phyloP scores from a whole-genome alignment of 805 yeast genomes.

The Metschnikowia reukaufii region DNA sequence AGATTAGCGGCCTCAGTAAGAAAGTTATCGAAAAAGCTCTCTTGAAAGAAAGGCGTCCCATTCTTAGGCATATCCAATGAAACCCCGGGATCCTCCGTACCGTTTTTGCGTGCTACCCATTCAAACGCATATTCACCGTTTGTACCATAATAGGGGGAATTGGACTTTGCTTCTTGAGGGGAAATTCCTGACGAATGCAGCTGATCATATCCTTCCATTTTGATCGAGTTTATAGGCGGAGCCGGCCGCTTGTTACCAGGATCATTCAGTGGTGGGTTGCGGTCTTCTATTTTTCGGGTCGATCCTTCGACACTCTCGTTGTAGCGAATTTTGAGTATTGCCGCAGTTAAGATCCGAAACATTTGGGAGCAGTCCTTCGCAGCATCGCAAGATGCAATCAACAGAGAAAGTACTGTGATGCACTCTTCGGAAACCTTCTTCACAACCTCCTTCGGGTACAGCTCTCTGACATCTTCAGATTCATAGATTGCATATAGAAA shows the following conservation, averaged over 20 bases:
- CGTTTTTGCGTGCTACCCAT: conserved; percentile 4
- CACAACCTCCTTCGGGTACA: conserved; percentile 45
- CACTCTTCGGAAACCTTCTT: conserved; percentile 54
- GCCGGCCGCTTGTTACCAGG: background rate
- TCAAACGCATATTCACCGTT: background rate
- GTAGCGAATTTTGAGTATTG: conserved; percentile 61
- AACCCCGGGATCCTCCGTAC: background rate
- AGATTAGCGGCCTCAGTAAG: conserved; percentile 47
- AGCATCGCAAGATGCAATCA: conserved; percentile 74
- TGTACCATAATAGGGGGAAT: background rate
- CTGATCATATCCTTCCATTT: background rate
- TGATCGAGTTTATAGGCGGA: background rate
- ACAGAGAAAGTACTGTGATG: conserved; percentile 55
- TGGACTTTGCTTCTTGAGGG: background rate
- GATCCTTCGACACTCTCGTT: conserved; percentile 19
- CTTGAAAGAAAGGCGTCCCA: conserved; percentile 1
- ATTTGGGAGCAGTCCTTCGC: conserved; percentile 71
- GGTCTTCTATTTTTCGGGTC: background rate
- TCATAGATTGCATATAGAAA: conserved; percentile 76
- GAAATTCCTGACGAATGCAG: background rate
- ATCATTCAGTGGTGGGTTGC: background rate
- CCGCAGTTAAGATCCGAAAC: conserved; percentile 70
- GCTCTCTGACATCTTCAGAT: conserved; percentile 51
- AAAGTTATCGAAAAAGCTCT: conserved; percentile 41
- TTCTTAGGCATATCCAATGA: background rate